Conservation (phyloP, 257 asterid genomes). For the Ilex aquifolium region DNA sequence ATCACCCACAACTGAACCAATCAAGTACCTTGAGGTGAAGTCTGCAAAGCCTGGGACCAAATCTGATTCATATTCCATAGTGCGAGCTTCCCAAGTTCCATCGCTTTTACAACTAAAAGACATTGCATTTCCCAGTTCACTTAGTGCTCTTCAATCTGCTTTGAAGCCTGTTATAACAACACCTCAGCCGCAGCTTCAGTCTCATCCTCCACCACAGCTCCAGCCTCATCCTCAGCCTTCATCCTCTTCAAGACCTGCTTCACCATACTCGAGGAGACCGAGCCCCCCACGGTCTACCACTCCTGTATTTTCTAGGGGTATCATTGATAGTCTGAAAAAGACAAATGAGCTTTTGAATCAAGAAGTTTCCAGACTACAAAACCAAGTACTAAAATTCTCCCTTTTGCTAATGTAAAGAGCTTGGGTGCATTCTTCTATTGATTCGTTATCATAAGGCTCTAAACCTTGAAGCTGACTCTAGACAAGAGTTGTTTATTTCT, state of each 20-base stretch:
- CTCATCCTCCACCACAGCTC: conserved; percentile 5
- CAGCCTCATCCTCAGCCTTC: conserved; percentile 33
- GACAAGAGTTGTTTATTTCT: background rate
- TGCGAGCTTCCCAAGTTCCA: conserved; percentile 93
- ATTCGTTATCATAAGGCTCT: background rate
- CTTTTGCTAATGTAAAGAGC: background rate
- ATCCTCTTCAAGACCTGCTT: conserved; percentile 66
- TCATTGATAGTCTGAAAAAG: conserved; percentile 69
- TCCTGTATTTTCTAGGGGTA: conserved; percentile 78
- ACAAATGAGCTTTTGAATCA: conserved; percentile 68
- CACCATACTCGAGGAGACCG: conserved; percentile 85
- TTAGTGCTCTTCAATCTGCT: conserved; percentile 81
- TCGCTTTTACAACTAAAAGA: conserved; percentile 79
- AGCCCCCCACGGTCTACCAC: conserved; percentile 80
- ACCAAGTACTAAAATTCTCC: conserved; percentile 41
- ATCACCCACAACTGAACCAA: conserved; percentile 67
- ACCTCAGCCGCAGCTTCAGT: conserved; percentile 21
- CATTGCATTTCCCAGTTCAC: conserved; percentile 86
- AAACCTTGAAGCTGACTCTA: too few relatives aligned
- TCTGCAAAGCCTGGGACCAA: conserved; percentile 38
- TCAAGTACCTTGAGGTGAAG: conserved; percentile 77
- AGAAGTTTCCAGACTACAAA: conserved; percentile 65
- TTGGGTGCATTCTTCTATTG: background rate
- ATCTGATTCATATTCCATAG: conserved; percentile 43
- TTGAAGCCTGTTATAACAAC: conserved; percentile 53